Evolutionary conservation across 805 yeast genomes (phyloP).

Genomic region (Sungouiozyma intestinalis): DNA sequence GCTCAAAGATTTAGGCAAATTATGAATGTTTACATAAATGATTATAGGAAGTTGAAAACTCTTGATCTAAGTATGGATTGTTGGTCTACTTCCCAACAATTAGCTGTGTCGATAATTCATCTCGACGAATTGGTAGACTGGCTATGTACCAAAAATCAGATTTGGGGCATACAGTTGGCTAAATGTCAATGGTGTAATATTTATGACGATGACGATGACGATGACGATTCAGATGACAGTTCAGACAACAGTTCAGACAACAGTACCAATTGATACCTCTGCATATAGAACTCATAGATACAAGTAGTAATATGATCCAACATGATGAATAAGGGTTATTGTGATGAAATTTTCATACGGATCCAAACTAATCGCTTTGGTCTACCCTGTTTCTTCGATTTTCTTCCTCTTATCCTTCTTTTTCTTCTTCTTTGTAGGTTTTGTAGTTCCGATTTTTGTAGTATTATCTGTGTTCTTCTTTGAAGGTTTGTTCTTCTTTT

Average conservation of each 20-base stretch:
- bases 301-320: too few species aligned
- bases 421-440: neutral
- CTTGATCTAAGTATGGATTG: slow-evolving; percentile 30
- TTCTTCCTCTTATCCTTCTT: neutral
- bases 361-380: neutral
- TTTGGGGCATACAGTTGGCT: slow-evolving; percentile 69
- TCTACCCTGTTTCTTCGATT: neutral
- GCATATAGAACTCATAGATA: too few species aligned
- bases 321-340: too few species aligned
- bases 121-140: slow-evolving; percentile 71
- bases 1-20: slow-evolving; percentile 37
- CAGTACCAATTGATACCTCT: neutral
- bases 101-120: slow-evolving; percentile 29
- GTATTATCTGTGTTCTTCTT: neutral
- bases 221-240: slow-evolving; percentile 4
- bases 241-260: neutral
- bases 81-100: slow-evolving; percentile 22
- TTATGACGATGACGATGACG: slow-evolving; percentile 17
- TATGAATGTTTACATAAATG: slow-evolving; percentile 48
- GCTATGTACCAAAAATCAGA: slow-evolving; percentile 44
- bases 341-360: too few species aligned
- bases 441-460: neutral
- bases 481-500: neutral
- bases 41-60: slow-evolving; percentile 56
- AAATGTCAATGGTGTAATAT: slow-evolving; percentile 34